A percentile compares a stretch with the other conserved stretches of the same genome.
Evolutionary conservation across 768 basidiomycete species (phyloP).

Genomic region (Tricholoma sp.): DNA sequence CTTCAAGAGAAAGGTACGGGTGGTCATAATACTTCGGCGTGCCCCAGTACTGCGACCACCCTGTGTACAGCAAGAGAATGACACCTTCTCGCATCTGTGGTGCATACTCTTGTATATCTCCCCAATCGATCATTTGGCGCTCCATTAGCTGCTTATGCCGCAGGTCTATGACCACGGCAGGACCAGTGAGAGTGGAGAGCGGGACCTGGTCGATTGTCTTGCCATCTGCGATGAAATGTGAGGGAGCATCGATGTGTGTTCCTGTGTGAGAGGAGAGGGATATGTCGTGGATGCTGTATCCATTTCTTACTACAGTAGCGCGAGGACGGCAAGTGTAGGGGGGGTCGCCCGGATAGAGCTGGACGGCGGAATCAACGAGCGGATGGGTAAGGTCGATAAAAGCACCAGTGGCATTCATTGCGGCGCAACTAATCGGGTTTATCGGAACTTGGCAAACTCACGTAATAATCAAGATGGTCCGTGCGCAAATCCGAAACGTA

Average conservation of each 20-base stretch:
- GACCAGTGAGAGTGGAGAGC: conserved; percentile 47
- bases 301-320: conserved; percentile 38
- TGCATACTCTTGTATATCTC: conserved; percentile 33
- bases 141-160: conserved; percentile 19
- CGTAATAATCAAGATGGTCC: conserved; percentile 9
- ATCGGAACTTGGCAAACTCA: no score
- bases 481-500: conserved; percentile 6
- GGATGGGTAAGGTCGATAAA: conserved; percentile 52
- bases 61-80: conserved; percentile 58
- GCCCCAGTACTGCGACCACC: conserved; percentile 58
- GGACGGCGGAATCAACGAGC: conserved; percentile 34
- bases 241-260: conserved; percentile 77
- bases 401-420: no score
- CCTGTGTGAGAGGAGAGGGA: conserved; percentile 67
- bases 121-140: conserved; percentile 54
- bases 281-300: conserved; percentile 47
- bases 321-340: conserved; percentile 33
- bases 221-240: conserved; percentile 60
- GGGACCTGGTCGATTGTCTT: conserved; percentile 54
- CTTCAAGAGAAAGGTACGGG: conserved; percentile 54
- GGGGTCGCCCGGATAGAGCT: conserved; percentile 55
- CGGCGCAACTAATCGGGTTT: no score
- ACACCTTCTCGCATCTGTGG: conserved; percentile 32
- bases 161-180: conserved; percentile 53
- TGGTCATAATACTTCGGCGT: conserved; percentile 51